Conservation (phyloP, 768 basidiomycete genomes). For the Ramaria rubella region DNA sequence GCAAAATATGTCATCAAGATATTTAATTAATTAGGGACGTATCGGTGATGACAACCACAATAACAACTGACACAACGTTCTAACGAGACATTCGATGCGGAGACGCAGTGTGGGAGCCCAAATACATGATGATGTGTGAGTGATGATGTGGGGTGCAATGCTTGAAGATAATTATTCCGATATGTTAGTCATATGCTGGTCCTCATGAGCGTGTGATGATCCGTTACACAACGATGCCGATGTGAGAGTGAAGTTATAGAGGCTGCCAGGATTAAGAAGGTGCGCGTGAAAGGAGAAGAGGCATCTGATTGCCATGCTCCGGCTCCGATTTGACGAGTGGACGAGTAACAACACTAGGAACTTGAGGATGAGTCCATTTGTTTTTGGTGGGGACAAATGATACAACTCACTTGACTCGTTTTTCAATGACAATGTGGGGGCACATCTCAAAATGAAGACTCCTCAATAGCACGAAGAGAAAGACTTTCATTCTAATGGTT, state of each 20-base stretch:
- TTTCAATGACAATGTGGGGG: slow-evolving; percentile 49
- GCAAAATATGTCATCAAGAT: too few species aligned
- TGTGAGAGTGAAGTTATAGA: background rate
- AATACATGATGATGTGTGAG: too few species aligned
- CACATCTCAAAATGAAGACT: slow-evolving; percentile 51
- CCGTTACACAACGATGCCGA: background rate
- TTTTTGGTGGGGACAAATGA: background rate
- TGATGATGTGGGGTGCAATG: too few species aligned
- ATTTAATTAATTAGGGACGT: too few species aligned
- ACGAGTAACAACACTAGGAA: slow-evolving; percentile 43
- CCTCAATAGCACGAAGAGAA: slow-evolving; percentile 50
- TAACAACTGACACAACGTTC: too few species aligned
- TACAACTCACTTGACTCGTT: slow-evolving; percentile 53
- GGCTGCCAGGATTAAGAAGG: background rate
- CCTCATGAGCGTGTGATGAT: too few species aligned
- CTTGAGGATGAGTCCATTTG: slow-evolving; percentile 16
- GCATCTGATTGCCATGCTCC: slow-evolving; percentile 55
- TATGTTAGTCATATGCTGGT: too few species aligned
- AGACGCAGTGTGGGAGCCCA: too few species aligned
- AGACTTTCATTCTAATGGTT: slow-evolving; percentile 51
- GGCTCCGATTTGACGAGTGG: slow-evolving; percentile 52
- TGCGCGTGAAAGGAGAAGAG: slow-evolving; percentile 25
- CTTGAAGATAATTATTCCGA: background rate
- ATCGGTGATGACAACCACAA: too few species aligned
- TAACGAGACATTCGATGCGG: too few species aligned